A percentile compares a stretch with the other conserved stretches of the same genome.
These are phyloP conservation scores for Fusarium sulawesiense DNA, from an alignment of 2,329 filamentous ascomycete species.

Conservation along the genomic window DNA sequence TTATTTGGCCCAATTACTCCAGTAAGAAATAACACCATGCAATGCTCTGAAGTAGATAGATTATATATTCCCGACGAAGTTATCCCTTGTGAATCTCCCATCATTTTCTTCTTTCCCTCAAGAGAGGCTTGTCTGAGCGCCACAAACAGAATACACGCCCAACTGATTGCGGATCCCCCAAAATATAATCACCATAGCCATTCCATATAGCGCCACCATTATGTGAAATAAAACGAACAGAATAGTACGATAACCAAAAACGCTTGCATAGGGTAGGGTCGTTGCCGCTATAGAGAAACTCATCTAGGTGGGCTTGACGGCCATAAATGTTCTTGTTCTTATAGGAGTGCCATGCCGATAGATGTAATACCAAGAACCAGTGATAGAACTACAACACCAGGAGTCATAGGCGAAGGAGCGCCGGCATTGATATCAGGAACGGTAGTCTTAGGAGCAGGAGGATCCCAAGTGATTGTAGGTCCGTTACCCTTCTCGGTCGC, in stretches of 20 bases:
- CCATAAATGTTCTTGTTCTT: neutral
- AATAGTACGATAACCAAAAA: conserved; percentile 3
- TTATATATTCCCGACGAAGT: neutral
- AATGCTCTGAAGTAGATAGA: conserved; percentile 8
- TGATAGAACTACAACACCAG: conserved; percentile 39
- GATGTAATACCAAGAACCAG: conserved; percentile 43
- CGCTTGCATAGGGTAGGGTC: conserved; percentile 6
- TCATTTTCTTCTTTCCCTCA: conserved; percentile 6
- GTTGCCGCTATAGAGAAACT: neutral
- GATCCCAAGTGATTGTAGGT: conserved; percentile 38
- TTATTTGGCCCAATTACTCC: neutral
- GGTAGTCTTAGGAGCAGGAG: conserved; percentile 33
- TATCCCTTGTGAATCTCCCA: conserved; percentile 18
- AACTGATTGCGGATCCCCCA: conserved; percentile 15
- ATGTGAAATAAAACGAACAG: conserved; percentile 22
- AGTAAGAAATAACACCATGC: conserved; percentile 15
- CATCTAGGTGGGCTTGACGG: neutral
- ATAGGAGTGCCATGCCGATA: conserved; percentile 41
- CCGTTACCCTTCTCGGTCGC: conserved; percentile 2
- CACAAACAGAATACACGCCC: conserved; percentile 26
- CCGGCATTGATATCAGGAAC: conserved; percentile 42
- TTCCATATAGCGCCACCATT: conserved; percentile 32
- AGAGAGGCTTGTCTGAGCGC: conserved; percentile 40
- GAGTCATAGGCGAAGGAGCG: conserved; percentile 32
- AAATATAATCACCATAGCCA: conserved; percentile 18